Evolutionary conservation across 306 rosid genomes (phyloP).

Genomic region (Dalbergia oliveri): DNA sequence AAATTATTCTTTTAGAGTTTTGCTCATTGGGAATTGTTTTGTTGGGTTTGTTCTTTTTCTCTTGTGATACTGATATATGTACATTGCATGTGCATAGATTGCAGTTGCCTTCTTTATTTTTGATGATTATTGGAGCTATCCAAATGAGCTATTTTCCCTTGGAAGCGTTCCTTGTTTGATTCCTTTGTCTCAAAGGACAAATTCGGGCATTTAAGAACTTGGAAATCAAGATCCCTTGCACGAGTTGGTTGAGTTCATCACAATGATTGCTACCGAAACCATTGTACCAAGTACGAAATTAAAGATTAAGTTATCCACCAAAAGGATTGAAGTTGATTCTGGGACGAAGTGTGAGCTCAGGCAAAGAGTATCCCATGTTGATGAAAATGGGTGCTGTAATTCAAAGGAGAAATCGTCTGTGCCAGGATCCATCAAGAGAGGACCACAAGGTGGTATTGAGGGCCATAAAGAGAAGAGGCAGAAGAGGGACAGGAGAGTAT

Average conservation of each 20-base stretch:
- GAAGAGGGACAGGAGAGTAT: slow-evolving; percentile 59
- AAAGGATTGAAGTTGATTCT: slow-evolving; percentile 53
- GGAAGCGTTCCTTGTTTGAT: not conserved
- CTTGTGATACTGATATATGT: not conserved
- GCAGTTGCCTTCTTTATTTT: not conserved
- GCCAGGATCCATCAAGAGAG: slow-evolving; percentile 50
- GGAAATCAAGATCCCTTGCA: not conserved
- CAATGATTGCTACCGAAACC: slow-evolving; percentile 65
- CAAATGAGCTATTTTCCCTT: not conserved
- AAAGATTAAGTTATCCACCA: slow-evolving; percentile 60
- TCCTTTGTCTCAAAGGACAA: not conserved
- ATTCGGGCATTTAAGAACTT: not conserved
- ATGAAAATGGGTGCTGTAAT: slow-evolving; percentile 17
- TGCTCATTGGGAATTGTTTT: not conserved
- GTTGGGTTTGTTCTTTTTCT: not conserved
- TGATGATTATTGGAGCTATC: too few relatives aligned
- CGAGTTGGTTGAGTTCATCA: not conserved
- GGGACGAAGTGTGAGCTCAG: slow-evolving; percentile 40
- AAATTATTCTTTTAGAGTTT: not conserved
- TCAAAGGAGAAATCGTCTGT: slow-evolving; percentile 44
- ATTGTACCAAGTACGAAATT: slow-evolving; percentile 54
- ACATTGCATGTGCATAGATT: not conserved
- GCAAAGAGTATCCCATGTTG: slow-evolving; percentile 33
- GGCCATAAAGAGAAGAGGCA: slow-evolving; percentile 60
- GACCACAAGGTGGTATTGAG: slow-evolving; percentile 40